Evolutionary conservation across 495 filamentous ascomycete genomes (phyloP).

Genomic region (Xylaria grammica): DNA sequence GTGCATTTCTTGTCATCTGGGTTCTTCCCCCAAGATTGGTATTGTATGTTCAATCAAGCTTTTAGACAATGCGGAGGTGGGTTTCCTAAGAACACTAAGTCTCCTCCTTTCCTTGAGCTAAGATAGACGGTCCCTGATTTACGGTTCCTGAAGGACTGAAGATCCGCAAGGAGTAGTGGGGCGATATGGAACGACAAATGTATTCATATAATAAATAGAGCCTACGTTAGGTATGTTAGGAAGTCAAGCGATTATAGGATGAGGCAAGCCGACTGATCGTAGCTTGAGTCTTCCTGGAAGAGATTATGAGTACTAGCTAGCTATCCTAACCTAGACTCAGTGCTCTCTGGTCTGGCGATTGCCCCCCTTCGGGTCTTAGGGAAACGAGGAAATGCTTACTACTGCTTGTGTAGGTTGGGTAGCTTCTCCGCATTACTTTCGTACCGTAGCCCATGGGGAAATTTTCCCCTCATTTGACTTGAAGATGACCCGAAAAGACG

Average conservation of each 20-base stretch:
- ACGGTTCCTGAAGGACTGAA: neutral
- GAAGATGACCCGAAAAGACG: constrained; percentile 2
- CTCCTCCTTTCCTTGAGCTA: neutral
- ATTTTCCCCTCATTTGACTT: neutral
- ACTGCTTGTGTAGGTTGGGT: neutral
- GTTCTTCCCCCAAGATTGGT: neutral
- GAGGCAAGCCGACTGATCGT: neutral
- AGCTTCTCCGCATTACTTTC: constrained; percentile 9
- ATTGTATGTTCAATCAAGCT: constrained; percentile 15
- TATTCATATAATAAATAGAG: no score
- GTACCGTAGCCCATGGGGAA: neutral
- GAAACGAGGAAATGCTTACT: neutral
- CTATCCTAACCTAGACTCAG: no score
- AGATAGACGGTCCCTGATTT: neutral
- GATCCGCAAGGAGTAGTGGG: neutral
- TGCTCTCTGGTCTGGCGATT: no score
- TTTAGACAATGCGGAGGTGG: constrained; percentile 10
- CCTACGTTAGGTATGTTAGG: no score
- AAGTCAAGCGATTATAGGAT: neutral
- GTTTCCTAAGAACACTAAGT: neutral
- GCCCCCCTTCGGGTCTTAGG: no score
- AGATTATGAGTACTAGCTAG: no score
- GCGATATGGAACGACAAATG: neutral
- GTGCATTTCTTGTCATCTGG: neutral
- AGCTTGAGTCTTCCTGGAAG: no score